Base-by-base conservation (phyloP, 345 rosid genomes). In the Geranium rotundifolium region DNA sequence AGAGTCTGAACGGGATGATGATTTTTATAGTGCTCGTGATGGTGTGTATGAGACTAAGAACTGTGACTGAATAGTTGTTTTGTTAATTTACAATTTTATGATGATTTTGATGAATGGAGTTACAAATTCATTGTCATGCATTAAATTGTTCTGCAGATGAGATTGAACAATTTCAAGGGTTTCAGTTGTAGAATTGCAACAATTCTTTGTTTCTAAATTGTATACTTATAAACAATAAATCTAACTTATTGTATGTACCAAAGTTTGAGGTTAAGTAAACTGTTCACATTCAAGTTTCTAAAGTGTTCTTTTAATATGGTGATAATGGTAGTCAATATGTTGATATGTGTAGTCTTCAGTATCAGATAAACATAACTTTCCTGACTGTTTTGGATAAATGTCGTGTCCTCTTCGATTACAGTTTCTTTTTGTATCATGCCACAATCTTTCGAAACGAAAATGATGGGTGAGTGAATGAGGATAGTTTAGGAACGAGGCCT, bases 1-100 rank as follows among this genome's bases (percentile, higher is more conserved):
- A 73, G 99, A 88, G 70, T 82, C 97, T 49, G 97, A 92, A 66
- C 65, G 84, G 68, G 99, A 93, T n/a, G 97, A 88, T n/a, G 99
- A 92, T 59, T 92, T 92, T 46, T 77, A 84, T 60, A 92, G 98
- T 69, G 87, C 89, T 23, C 77, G 77, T 29, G 97, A 89, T 62
- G 96, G 96, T 89, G 14, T 46, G 52, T 46, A 77, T 16, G 75
- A 59, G 49, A 16, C 70, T 39, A 63, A 29, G 64, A 41, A 31
- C 63, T 63, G 52, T 46, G 52, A 27, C 58, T 34, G 18, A 4
- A 0, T 66, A 55, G 29, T 8, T 63, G 54, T 17, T 46, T 12
- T 56, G 12, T 60, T 34, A 37, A 37, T 67, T 14, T 15, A 49
- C 4, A 52, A 57, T 16, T 20, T 57, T 17, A 49, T 1, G 54